A percentile compares a stretch with the other conserved stretches of the same genome.
Evolutionary conservation across 179 eudicot species (phyloP).

Genomic region (Silene noctiflora): DNA sequence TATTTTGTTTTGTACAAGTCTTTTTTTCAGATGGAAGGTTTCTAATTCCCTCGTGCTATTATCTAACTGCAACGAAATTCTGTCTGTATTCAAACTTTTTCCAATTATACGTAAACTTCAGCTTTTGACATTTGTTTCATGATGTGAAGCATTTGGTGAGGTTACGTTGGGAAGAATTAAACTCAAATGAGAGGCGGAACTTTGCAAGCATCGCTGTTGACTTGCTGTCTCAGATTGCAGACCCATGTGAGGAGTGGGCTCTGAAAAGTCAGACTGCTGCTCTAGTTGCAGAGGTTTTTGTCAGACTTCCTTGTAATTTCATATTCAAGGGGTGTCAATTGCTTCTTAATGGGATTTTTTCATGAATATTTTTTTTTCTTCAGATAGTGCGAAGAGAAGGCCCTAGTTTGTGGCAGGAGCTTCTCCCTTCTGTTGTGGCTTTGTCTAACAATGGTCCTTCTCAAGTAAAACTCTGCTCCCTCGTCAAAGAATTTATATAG

Average conservation of each 20-base stretch:
- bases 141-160: conserved; percentile 80
- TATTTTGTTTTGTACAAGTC: too few species aligned
- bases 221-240: conserved; percentile 73
- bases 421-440: conserved; percentile 68
- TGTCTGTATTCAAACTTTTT: background rate
- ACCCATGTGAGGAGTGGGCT: conserved; percentile 84
- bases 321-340: conserved; percentile 12
- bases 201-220: conserved; percentile 75
- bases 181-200: conserved; percentile 50
- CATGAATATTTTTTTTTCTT: conserved; percentile 14
- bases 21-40: too few species aligned
- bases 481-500: conserved; percentile 4
- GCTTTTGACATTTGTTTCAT: conserved; percentile 10
- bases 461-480: conserved; percentile 50
- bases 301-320: background rate
- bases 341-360: conserved; percentile 8
- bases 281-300: conserved; percentile 81
- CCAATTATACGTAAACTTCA: background rate
- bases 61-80: background rate
- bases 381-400: conserved; percentile 98
- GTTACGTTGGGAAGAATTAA: conserved; percentile 87
- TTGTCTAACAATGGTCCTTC: conserved; percentile 79
- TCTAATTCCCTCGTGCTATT: too few species aligned
- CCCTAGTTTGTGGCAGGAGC: conserved; percentile 69
- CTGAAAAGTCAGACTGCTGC: conserved; percentile 94